Evolutionary conservation across 192 early-diverging fungal species (phyloP), one percentile per base, ranked within the genome.

Genomic region (Rhizophagus clarus): DNA sequence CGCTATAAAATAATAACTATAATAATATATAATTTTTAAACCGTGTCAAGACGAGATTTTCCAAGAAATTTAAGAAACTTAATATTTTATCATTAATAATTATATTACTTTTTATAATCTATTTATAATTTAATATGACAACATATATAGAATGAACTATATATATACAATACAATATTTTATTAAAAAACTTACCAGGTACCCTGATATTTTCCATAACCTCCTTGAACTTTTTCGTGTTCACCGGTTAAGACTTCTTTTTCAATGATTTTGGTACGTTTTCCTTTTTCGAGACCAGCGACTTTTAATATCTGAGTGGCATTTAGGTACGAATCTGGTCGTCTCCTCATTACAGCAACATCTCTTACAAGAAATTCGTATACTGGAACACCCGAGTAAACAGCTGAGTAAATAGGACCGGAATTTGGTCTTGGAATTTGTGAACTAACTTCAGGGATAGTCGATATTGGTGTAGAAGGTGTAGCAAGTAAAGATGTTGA

Each of bases 181-280:
- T 24, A 63, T 32, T 67, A n/a, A 60, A 37, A 22, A 61, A 69
- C 88, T 74, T 85, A 93, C 93, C 93, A 94, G n/a, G 93, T 94
- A 80, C 95, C 96, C 85, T 97, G 96, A 82, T 95, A 97, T 85
- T 96, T 96, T 28, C 96, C 96, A 84, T 97, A 98, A 15, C 96
- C 96, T 29, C 96, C 96, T 86, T 98, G 96, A 26, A 98, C 91
- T 84, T 98, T 98, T 79, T 98, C 96, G 84, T 97, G 95, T 29
- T 88, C 87, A 20, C 93, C 93, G 49, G 87, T 86, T 64, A 94
- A 85, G 9, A 98, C 89, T 76, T 97, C 96, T 79, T 89, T 87
- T 86, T 98, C 96, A 15, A 98, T 90, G 69, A 97, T 95, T 81
- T 94, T 95, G 61, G 96, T 95, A 49, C 96, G 88, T 79, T 88